A percentile compares a stretch with the other conserved stretches of the same genome.
Evolutionary conservation across 805 yeast genomes (phyloP).

Genomic region (Yueomyces sinensis): DNA sequence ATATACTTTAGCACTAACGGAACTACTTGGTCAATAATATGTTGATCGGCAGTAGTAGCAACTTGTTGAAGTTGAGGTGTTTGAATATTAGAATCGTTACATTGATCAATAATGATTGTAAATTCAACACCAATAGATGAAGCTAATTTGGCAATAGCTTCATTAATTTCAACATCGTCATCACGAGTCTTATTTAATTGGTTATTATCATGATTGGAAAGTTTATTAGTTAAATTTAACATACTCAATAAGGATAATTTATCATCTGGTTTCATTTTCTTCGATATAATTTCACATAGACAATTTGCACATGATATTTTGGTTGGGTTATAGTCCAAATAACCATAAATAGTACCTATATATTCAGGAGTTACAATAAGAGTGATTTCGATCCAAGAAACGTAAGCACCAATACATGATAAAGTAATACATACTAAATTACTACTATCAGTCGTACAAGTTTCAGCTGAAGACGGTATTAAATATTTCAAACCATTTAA

Average conservation of each 20-base stretch:
- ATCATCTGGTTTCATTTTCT: conserved; percentile 64
- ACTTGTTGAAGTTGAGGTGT: conserved; percentile 24
- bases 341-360: conserved; percentile 44
- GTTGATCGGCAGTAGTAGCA: conserved; percentile 29
- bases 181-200: conserved; percentile 18
- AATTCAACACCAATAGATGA: conserved; percentile 68
- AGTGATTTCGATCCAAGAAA: conserved; percentile 84
- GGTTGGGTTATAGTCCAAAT: conserved; percentile 34
- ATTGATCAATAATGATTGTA: conserved; percentile 49
- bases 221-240: conserved; percentile 48
- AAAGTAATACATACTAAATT: conserved; percentile 23
- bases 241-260: conserved; percentile 51
- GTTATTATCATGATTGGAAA: not conserved
- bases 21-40: conserved; percentile 44
- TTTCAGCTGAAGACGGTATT: conserved; percentile 7
- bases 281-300: conserved; percentile 47
- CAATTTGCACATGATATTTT: conserved; percentile 43
- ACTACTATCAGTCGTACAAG: conserved; percentile 4
- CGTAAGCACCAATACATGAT: conserved; percentile 68
- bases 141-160: conserved; percentile 59
- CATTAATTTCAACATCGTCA: conserved; percentile 54
- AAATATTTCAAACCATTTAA: conserved; percentile 26
- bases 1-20: conserved; percentile 64
- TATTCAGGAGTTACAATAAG: conserved; percentile 44
- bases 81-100: conserved; percentile 23